phyloP scores from a whole-genome alignment of 2,329 filamentous ascomycete species.

The Fusarium longipes region DNA sequence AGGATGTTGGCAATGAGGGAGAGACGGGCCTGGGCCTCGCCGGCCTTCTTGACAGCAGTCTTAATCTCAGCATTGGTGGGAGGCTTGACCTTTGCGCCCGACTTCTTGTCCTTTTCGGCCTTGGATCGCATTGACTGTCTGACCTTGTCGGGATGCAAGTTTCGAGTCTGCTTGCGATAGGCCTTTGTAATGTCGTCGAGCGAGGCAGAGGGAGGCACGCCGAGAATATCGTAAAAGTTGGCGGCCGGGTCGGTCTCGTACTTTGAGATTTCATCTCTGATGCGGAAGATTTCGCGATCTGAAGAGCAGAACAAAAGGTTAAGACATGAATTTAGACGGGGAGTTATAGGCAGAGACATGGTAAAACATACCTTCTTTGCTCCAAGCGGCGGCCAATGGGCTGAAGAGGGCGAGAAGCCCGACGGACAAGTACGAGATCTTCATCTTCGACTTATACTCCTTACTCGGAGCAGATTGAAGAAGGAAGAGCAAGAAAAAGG shows the following conservation, averaged over 20 bases:
- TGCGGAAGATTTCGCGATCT: conserved; percentile 98
- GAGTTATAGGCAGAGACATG: background rate
- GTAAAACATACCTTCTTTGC: conserved; percentile 77
- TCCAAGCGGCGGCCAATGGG: conserved; percentile 79
- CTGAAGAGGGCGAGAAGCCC: conserved; percentile 76
- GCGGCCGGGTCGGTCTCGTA: conserved; percentile 81
- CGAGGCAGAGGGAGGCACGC: conserved; percentile 76
- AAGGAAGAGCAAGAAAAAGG: conserved; percentile 11
- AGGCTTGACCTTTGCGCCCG: conserved; percentile 74
- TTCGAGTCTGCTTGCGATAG: conserved; percentile 86
- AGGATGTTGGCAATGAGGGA: conserved; percentile 88
- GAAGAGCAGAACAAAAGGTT: conserved; percentile 21
- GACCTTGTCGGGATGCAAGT: conserved; percentile 95
- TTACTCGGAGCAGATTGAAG: conserved; percentile 2
- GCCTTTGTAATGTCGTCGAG: conserved; percentile 93
- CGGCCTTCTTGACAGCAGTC: conserved; percentile 81
- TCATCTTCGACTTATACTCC: conserved; percentile 68
- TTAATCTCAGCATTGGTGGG: conserved; percentile 81
- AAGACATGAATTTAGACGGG: conserved; percentile 2
- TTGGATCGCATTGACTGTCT: conserved; percentile 83
- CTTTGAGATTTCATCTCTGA: conserved; percentile 85
- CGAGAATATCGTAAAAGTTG: conserved; percentile 96
- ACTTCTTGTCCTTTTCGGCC: conserved; percentile 66
- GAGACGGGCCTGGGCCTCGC: conserved; percentile 84
- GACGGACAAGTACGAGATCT: conserved; percentile 72